These are phyloP conservation scores for Chlamydomonas sp. DNA, from an alignment of 139 green algal species.

Conservation along the genomic window DNA sequence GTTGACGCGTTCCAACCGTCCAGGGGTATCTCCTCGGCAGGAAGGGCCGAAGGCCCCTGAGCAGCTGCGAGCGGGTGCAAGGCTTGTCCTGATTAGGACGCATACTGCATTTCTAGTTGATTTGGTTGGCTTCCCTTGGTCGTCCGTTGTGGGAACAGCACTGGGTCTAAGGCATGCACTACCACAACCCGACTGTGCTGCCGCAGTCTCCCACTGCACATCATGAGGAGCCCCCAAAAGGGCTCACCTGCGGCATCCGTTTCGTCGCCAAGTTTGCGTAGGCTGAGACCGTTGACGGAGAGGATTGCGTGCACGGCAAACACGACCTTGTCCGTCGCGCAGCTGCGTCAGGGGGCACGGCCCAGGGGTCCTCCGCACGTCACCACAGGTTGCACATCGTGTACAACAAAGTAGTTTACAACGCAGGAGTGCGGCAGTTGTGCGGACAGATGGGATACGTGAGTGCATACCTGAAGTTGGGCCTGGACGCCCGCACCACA, in stretches of 20 bases:
- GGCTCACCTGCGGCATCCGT: constrained; percentile 51
- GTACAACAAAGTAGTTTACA: too few species aligned
- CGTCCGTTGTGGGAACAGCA: too few species aligned
- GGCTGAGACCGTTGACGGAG: constrained; percentile 62
- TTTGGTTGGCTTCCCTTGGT: too few species aligned
- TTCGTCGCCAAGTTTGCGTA: constrained; percentile 54
- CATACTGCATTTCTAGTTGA: too few species aligned
- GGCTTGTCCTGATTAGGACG: neutral
- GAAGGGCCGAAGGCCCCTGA: neutral
- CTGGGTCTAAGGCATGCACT: too few species aligned
- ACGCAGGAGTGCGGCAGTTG: neutral
- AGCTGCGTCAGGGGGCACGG: constrained; percentile 30
- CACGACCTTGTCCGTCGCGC: constrained; percentile 37
- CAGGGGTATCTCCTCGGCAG: constrained; percentile 4
- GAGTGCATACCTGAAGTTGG: neutral
- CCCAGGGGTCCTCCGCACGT: neutral
- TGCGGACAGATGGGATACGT: neutral
- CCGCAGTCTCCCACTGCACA: too few species aligned
- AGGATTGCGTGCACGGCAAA: constrained; percentile 60
- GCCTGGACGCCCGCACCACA: constrained; percentile 15
- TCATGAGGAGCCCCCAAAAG: too few species aligned
- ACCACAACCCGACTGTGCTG: too few species aligned
- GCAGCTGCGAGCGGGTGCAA: neutral
- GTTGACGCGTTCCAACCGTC: constrained; percentile 2
- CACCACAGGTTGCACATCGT: too few species aligned